Percentiles rank a stretch among this genome's conserved stretches.
Conservation (phyloP, 352 stramenopile species). For the Phytophthora palmivora region DNA sequence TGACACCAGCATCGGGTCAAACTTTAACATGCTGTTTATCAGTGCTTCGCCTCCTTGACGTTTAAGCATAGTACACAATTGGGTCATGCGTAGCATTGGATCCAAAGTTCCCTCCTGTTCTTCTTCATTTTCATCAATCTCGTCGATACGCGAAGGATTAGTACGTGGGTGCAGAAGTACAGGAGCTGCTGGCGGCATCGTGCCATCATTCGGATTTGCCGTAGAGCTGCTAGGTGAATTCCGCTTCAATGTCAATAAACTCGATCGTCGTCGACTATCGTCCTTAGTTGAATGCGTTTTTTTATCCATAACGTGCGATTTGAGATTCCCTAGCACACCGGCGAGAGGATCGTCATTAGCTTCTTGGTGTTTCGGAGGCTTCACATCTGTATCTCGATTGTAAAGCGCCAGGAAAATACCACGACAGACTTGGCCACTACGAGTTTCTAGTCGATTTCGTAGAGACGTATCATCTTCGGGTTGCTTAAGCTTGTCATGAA, state of each 20-base stretch:
- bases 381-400: constrained; percentile 57
- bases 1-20: constrained; percentile 62
- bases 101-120: constrained; percentile 9
- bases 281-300: not conserved
- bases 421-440: constrained; percentile 52
- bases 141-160: constrained; percentile 1
- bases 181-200: constrained; percentile 28
- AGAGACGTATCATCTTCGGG: constrained; percentile 19
- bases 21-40: constrained; percentile 64
- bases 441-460: constrained; percentile 14
- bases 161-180: not conserved
- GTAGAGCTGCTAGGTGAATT: constrained; percentile 2
- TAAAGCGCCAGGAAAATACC: constrained; percentile 70
- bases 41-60: constrained; percentile 49
- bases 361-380: constrained; percentile 33
- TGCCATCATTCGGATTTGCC: not conserved
- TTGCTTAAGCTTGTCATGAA: constrained; percentile 46
- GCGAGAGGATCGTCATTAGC: constrained; percentile 45
- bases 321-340: constrained; percentile 55
- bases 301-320: constrained; percentile 50
- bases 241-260: constrained; percentile 27
- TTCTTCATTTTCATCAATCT: constrained; percentile 16
- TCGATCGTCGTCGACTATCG: constrained; percentile 9
- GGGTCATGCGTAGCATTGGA: constrained; percentile 21
- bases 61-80: constrained; percentile 56